Base-by-base conservation (phyloP, 106 monocot genomes). In the Dioscorea zingiberensis region DNA sequence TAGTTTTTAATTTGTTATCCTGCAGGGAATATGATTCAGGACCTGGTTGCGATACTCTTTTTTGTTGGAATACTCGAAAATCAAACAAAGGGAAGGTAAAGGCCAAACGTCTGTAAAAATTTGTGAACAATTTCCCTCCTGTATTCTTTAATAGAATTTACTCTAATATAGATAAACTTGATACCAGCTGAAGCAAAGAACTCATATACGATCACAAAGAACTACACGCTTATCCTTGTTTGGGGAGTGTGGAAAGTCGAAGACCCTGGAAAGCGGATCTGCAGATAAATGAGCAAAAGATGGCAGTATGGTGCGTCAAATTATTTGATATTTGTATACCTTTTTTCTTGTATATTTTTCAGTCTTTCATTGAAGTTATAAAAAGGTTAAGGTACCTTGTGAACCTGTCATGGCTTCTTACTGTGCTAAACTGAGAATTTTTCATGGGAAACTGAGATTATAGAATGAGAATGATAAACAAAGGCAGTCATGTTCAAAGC, bases 11-110 rank as follows among this genome's bases (percentile, higher is more conserved):
- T 47, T 7, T 47, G n/a, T 56, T 66, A 22, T 80, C 27, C 57
- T 68, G 44, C 74, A 87, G 87, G 77, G 87, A 69, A 47, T 80
- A 87, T 54, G 83, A 83, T 58, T 87, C 87, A 54, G 83, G 68
- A 69, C 83, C 77, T 59, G 68, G 60, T 48, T 87, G 87, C 47
- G 77, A 71, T 72, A 77, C 80, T 21, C 66, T 87, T n/a, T 72
- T 87, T 57, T 87, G 87, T 75, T 87, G 87, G 87, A 76, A 77
- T 53, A 68, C 77, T n/a, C 55, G 49, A 9, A 77, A 77, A 30
- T 14, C 71, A 11, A 28, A 51, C 48, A 73, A 21, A 63, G 47
- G 58, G 60, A 80, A 71, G 83, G 87, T 80, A 65, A 17, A 10
- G 38, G 38, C 38, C 38, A 38, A 38, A 38, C 6, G 0, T 38